phyloP scores from a whole-genome alignment of 257 asterid species.

The Solanum commersonii region DNA sequence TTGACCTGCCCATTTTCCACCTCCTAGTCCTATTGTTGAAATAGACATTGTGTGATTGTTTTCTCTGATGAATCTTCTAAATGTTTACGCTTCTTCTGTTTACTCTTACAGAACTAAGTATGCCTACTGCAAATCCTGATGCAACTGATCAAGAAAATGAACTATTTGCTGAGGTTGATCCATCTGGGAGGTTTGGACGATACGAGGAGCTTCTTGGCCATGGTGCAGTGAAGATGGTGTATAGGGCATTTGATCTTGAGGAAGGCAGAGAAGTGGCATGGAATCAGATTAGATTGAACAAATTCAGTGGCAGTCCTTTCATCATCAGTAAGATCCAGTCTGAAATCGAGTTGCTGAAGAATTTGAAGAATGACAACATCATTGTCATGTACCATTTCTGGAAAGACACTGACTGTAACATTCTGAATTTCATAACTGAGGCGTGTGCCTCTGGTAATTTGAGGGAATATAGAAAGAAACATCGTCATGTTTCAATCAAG shows the following conservation, averaged over 20 bases:
- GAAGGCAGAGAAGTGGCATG: slow-evolving; percentile 8
- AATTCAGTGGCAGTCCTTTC: not conserved
- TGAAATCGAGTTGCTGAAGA: not conserved
- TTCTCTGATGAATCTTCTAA: not conserved
- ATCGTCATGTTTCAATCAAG: slow-evolving; percentile 15
- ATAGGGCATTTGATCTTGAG: not conserved
- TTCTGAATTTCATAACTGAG: slow-evolving; percentile 19
- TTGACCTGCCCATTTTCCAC: not conserved
- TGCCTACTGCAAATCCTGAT: not conserved
- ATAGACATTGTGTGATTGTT: not conserved
- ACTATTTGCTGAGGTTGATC: slow-evolving; percentile 4
- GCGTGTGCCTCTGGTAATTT: slow-evolving; percentile 8
- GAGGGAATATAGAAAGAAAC: slow-evolving; percentile 19
- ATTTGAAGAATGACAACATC: slow-evolving; percentile 3
- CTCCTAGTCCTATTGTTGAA: not conserved
- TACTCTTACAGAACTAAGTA: not conserved
- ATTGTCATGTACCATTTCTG: slow-evolving; percentile 4
- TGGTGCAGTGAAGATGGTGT: slow-evolving; percentile 4
- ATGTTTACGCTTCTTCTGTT: not conserved
- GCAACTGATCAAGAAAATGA: not conserved
- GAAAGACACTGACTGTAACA: not conserved
- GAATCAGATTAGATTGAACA: slow-evolving; percentile 3
- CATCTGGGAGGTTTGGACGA: slow-evolving; percentile 5
- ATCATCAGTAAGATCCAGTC: not conserved
- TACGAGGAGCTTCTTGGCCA: not conserved